Base-by-base conservation (phyloP, 345 rosid species). In the Euphorbia lathyris region DNA sequence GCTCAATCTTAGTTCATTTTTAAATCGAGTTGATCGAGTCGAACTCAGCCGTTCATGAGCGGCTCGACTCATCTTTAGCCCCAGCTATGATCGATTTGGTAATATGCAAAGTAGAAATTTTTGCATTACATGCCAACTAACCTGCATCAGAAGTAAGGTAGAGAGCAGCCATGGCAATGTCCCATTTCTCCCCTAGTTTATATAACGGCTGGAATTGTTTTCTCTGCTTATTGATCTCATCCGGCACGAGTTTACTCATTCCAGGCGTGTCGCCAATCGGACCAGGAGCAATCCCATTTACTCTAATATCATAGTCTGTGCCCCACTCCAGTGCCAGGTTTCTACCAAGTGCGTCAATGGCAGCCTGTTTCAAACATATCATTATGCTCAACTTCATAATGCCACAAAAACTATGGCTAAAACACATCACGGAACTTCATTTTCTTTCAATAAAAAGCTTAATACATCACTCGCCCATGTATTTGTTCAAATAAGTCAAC, bases 311-410 rank as follows among this genome's bases (percentile, higher is more conserved):
- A 63, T 81, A 81, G 67, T 85, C 89, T 1, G 84, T 79, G 20
- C 87, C 89, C 89, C 89, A 85, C 66, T 85, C 85, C 64, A 81
- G 67, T 29, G 89, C 89, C 74, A 85, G 62, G 74, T 77, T 85
- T 66, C 87, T 77, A 16, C 84, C 84, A 36, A 83, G 43, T 58
- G 85, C 80, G 58, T 85, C 89, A 20, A 85, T 77, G 17, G 89
- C 89, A 4, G 89, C 87, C 87, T 85, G 62, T 29, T 42, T 8
- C 34, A 38, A 68, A 17, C 27, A 65, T 8, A 65, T 32, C 0
- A 45, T 45, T 10, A 61, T 40, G 66, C 38, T 53, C 8, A 48
- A n/a, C 11, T 40, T 40, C 10, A 40, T 40, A 12, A 45, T 45
- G 51, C 17, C 17, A 45, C 19, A 45, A 45, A 45, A 40, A 68